These are phyloP conservation scores for Noccaea bulbosa DNA, from an alignment of 345 rosid species.

Conservation along the genomic window DNA sequence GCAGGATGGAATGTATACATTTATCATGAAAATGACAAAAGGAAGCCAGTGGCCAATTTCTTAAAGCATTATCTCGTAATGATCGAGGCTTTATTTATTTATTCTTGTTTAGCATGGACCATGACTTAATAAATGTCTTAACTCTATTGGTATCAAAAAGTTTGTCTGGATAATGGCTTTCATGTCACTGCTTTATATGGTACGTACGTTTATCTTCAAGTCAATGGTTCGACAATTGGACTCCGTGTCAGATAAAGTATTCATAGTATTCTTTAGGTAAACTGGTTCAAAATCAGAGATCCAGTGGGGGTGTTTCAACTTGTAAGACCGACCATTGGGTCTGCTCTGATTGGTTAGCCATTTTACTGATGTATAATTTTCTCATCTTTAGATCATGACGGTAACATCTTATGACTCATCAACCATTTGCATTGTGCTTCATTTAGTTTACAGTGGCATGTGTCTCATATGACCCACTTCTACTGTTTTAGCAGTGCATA, in stretches of 20 bases:
- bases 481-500: conserved; percentile 30
- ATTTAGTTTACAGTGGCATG: conserved; percentile 13
- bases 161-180: conserved; percentile 22
- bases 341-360: conserved; percentile 33
- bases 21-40: conserved; percentile 19
- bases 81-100: not conserved
- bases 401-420: conserved; percentile 34
- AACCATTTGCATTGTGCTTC: conserved; percentile 32
- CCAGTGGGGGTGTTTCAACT: conserved; percentile 1
- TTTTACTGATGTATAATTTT: not conserved
- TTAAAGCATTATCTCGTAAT: not conserved
- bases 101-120: not conserved
- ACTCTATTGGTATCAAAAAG: not conserved
- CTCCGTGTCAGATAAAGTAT: not conserved
- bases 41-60: conserved; percentile 1
- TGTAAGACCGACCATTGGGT: conserved; percentile 13
- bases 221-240: conserved; percentile 13
- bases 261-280: not conserved
- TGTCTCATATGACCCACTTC: conserved; percentile 33
- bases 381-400: conserved; percentile 34
- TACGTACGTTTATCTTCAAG: not conserved
- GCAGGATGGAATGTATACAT: not conserved
- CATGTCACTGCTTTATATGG: conserved; percentile 15
- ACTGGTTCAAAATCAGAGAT: not conserved
- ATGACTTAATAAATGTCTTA: not conserved